Base-by-base conservation (phyloP, 768 basidiomycete genomes). In the Rhizopogon roseolus region DNA sequence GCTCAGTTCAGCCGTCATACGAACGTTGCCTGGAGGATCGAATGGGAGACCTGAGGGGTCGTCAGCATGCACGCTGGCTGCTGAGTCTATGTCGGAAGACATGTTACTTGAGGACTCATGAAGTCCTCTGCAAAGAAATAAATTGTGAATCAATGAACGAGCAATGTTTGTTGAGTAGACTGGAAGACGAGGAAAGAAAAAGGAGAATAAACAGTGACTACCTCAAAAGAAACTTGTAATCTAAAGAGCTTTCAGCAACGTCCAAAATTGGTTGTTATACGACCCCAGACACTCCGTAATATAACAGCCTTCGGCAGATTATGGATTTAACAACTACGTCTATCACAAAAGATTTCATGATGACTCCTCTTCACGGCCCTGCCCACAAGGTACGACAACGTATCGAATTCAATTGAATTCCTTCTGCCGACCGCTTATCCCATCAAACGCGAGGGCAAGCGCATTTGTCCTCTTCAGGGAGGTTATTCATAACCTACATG, bases 391-490 rank as follows among this genome's bases (percentile, higher is more conserved):
- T 60, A 60, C 44, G n/a, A 27, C 52, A 32, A 10, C 10, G 8
- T 32, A 32, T 34, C 49, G 38, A 19, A 49, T 43, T 55, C 50
- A 37, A 56, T 62, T 51, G 11, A 36, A 13, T 40, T 57, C 56
- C 32, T 40, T 25, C 41, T 17, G 22, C 52, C 54, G 17, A 49
- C 54, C 64, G 62, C 57, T 62, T 59, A 55, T 38, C 34, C 37
- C 41, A 13, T 39, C 44, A 60, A 50, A 22, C 22, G 22, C 72
- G 69, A 41, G 70, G 50, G 58, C 78, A 81, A 53, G 57, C 61
- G 58, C 79, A 80, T 58, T 69, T 74, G 62, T 81, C 72, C 60
- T 77, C 76, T 50, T 80, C 79, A 61, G 75, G 74, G 52, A 80
- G 75, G 50, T 71, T 60, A 51, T 67, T 65, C 78, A 80, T 77